Base-by-base conservation (phyloP, 179 eudicot genomes). In the Beta corolliflora region DNA sequence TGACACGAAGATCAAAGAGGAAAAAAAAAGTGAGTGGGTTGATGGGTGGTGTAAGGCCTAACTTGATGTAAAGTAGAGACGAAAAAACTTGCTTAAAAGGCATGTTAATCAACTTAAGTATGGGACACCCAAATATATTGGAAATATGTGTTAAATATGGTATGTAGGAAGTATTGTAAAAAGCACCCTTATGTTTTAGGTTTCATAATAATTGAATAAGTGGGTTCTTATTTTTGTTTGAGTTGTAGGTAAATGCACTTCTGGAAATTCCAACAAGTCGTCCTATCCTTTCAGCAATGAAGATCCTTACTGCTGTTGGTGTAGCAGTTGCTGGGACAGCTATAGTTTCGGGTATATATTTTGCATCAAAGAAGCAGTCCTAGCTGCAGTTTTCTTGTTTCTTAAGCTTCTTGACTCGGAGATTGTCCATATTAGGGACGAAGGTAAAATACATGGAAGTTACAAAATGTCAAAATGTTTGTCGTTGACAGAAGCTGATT, bases 261-360 rank as follows among this genome's bases (percentile, higher is more conserved):
- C 68, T 92, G 76, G 83, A 81, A 45, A 77, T 86, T 48, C 93
- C 93, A 61, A 79, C 92, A 72, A 75, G 58, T 50, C 86, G 83
- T 73, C 76, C 84, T 23, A 41, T 82, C 23, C 31, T 87, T 41
- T 77, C 92, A n/a, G 85, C 76, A 3, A 79, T 74, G 56, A 93
- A 91, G 84, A 87, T 92, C 48, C 77, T 95, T 16, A 70, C 91
- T 48, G 79, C 89, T 45, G 54, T 92, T 73, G 98, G 99, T 68
- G 89, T 86, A 80, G 91, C 94, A 25, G 93, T 88, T 84, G 91
- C 92, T 21, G 99, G 98, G 69, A 93, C 84, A 29, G 97, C 98
- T 71, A 90, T 95, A 44, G 65, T 95, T 58, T 86, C 95, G 19
- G 97, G 99, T 78, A 80, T 92, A 69, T 95, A 92, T 83, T 76